Evolutionary conservation across 139 green algal species (phyloP).

Genomic region (Nannochloris sp.): DNA sequence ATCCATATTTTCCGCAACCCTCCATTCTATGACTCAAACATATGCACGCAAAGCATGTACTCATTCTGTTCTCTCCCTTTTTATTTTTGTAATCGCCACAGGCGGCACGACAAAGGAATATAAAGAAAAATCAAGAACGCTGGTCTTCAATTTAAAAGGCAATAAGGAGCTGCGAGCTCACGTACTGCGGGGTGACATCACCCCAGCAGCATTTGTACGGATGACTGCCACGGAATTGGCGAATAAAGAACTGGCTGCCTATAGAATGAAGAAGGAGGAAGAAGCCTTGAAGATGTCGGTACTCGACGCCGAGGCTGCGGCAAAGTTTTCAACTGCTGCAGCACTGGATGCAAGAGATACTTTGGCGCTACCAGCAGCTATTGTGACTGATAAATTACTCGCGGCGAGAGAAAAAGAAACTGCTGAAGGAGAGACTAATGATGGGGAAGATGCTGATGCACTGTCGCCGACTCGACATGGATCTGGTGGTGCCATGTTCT

Average conservation of each 20-base stretch:
- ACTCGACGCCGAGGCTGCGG: conserved; percentile 61
- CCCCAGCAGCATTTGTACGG: conserved; percentile 27
- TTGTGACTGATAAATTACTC: neutral
- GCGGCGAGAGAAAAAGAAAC: neutral
- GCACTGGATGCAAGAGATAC: conserved; percentile 26
- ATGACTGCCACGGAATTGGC: conserved; percentile 59
- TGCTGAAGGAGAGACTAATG: neutral
- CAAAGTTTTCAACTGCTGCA: conserved; percentile 51
- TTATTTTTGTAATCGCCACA: conserved; percentile 1
- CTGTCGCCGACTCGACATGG: too few species aligned
- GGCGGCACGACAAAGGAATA: conserved; percentile 47
- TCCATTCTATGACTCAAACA: neutral
- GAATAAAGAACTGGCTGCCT: conserved; percentile 54
- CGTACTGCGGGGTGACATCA: conserved; percentile 29
- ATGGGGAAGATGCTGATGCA: neutral
- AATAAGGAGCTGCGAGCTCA: conserved; percentile 34
- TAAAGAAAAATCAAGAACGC: conserved; percentile 58
- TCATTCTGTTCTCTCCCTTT: neutral
- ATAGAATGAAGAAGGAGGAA: conserved; percentile 50
- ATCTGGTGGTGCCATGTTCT: too few species aligned
- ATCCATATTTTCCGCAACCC: neutral
- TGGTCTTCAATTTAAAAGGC: conserved; percentile 74
- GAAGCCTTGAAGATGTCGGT: conserved; percentile 66
- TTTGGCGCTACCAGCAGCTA: conserved; percentile 1
- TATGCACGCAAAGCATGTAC: neutral